Base-by-base conservation (phyloP, 2,329 filamentous ascomycete species). In the Exserohilum rostratum region DNA sequence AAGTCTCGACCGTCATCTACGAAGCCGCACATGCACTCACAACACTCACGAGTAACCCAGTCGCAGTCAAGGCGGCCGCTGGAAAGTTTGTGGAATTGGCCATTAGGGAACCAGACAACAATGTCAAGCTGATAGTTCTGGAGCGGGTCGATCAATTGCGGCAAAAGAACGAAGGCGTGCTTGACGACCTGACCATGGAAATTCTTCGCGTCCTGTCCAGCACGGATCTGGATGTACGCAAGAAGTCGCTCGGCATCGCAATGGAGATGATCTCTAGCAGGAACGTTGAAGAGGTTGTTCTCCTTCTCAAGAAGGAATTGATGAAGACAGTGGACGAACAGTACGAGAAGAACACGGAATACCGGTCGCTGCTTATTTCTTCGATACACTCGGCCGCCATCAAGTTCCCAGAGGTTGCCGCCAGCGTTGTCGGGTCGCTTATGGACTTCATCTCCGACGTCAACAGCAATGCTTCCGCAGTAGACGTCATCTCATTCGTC, bases 361-460 rank as follows among this genome's bases (percentile, higher is more conserved):
- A 71, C 48, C 90, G 95, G 66, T 93, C 96, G 70, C 84, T 99
- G 7, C 84, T 99, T 58, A 98, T 99, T 65, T 92, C 97, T 76
- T 91, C 93, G 33, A 99, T 99, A 71, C 95, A 99, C 76, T 92
- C 96, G 75, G 98, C 95, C 76, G 95, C 95, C 67, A 98, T 99
- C 82, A 97, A 96, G 74, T 98, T 98, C 80, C 98, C 95, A 10
- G 93, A 99, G 77, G 93, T 99, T 59, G 95, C 95, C 22, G 90
- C 93, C 40, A 98, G 91, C 71, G 95, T 99, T 13, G 95, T 99
- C 50, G 95, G 95, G 62, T 85, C 97, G 39, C 84, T 99, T 49
- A 99, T 99, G 95, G 95, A 99, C 77, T 98, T 98, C 74, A 97
- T 99, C 70, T 91, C 90, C 46, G 95, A 99, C 76, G 97, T 98